Conservation (phyloP, 202 grass and related monocot species). For the Panicum virgatum region DNA sequence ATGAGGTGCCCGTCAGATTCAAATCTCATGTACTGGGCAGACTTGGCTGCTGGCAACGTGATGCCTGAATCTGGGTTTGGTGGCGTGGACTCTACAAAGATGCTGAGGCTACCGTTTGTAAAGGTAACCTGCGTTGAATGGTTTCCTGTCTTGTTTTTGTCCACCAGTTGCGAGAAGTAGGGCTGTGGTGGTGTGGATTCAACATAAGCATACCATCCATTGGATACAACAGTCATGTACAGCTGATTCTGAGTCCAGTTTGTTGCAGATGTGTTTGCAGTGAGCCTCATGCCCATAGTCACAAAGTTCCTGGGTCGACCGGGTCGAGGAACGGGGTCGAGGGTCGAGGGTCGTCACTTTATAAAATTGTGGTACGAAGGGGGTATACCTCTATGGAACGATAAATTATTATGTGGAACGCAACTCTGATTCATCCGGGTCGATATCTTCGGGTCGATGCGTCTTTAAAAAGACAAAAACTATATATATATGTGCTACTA, state of each 20-base stretch:
- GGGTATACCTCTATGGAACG: too few species aligned
- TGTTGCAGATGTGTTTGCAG: constrained; percentile 25
- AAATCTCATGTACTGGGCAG: constrained; percentile 47
- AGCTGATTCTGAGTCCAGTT: constrained; percentile 33
- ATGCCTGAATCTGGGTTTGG: not conserved
- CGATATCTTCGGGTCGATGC: too few species aligned
- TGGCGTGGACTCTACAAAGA: not conserved
- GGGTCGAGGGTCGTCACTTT: too few species aligned
- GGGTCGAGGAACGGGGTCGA: too few species aligned
- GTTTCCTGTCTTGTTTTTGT: not conserved
- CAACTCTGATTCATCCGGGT: too few species aligned
- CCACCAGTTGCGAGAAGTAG: not conserved
- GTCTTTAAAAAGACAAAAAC: too few species aligned
- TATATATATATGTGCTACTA: too few species aligned
- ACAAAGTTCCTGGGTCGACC: too few species aligned
- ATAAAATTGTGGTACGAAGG: too few species aligned
- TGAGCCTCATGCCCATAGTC: constrained; percentile 30
- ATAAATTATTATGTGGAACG: too few species aligned
- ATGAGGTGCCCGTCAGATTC: constrained; percentile 47
- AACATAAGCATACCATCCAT: constrained; percentile 34
- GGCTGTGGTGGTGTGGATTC: constrained; percentile 32
- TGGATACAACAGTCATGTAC: constrained; percentile 14
- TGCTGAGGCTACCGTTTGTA: constrained; percentile 27
- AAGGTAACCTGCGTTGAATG: constrained; percentile 25
- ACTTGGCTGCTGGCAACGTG: not conserved